Conservation (phyloP, 371 early-diverging fungal genomes). For the Haplosporangium sp. region DNA sequence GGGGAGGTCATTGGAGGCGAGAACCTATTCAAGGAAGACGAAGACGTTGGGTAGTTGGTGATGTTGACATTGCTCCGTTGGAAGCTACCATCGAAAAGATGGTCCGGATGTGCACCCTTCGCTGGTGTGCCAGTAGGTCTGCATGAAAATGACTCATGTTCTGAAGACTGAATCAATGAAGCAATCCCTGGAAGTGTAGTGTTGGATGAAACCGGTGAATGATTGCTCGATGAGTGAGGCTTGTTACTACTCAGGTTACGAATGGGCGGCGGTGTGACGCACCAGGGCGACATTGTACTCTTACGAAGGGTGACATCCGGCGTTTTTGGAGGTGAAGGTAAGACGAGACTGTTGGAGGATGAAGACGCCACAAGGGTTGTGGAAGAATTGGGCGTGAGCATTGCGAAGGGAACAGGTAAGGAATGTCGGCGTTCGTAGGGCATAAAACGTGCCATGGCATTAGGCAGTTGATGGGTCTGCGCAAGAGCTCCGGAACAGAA, state of each 20-base stretch:
- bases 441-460: constrained; percentile 38
- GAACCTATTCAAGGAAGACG: not conserved
- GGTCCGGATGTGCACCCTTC: not conserved
- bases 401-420: constrained; percentile 14
- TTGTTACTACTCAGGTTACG: not conserved
- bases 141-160: constrained; percentile 7
- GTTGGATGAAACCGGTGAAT: constrained; percentile 4
- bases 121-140: constrained; percentile 7
- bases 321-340: constrained; percentile 51
- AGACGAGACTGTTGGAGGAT: constrained; percentile 11
- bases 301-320: constrained; percentile 31
- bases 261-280: constrained; percentile 24
- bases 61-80: not conserved
- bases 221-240: not conserved
- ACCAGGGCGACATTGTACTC: constrained; percentile 33
- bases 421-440: constrained; percentile 53
- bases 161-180: constrained; percentile 35
- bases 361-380: not conserved
- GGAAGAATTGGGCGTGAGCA: not conserved
- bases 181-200: constrained; percentile 41
- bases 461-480: constrained; percentile 11
- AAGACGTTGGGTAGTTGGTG: not conserved
- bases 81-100: not conserved
- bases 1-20: constrained; percentile 4
- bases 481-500: constrained; percentile 8